These are phyloP conservation scores for Aspergillus bridgeri DNA, from an alignment of 495 filamentous ascomycete species.

Conservation along the genomic window DNA sequence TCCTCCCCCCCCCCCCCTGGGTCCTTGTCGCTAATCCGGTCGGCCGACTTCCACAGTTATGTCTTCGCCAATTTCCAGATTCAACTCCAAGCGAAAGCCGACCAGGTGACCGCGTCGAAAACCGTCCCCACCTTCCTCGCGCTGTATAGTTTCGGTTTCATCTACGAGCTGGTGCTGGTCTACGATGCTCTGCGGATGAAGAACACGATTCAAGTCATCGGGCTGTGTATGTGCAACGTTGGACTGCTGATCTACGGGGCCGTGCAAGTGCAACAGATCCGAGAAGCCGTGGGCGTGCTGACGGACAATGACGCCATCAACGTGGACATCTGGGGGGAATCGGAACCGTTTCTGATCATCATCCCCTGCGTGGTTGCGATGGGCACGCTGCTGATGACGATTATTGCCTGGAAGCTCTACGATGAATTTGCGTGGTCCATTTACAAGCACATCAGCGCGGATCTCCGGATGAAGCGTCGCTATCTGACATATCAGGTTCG, in stretches of 20 bases:
- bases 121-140: slow-evolving; percentile 88
- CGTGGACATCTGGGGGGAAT: slow-evolving; percentile 57
- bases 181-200: slow-evolving; percentile 92
- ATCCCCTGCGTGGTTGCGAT: slow-evolving; percentile 81
- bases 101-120: slow-evolving; percentile 45
- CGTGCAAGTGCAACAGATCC: slow-evolving; percentile 86
- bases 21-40: slow-evolving; percentile 8
- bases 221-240: slow-evolving; percentile 85
- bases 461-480: slow-evolving; percentile 92
- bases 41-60: slow-evolving; percentile 30
- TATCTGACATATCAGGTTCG: slow-evolving; percentile 93
- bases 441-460: slow-evolving; percentile 97
- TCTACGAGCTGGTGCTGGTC: slow-evolving; percentile 84
- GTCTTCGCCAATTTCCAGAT: slow-evolving; percentile 58
- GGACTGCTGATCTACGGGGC: slow-evolving; percentile 88
- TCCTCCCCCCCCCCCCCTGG: not conserved
- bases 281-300: slow-evolving; percentile 60
- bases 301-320: slow-evolving; percentile 29
- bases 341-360: slow-evolving; percentile 75
- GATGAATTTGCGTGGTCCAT: slow-evolving; percentile 99
- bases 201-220: slow-evolving; percentile 98
- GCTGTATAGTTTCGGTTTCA: slow-evolving; percentile 94
- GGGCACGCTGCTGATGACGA: slow-evolving; percentile 65
- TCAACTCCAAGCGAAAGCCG: slow-evolving; percentile 52
- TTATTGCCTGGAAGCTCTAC: slow-evolving; percentile 89